Base-by-base conservation (phyloP, 495 filamentous ascomycete genomes). In the Pseudotulostoma volvatum region DNA sequence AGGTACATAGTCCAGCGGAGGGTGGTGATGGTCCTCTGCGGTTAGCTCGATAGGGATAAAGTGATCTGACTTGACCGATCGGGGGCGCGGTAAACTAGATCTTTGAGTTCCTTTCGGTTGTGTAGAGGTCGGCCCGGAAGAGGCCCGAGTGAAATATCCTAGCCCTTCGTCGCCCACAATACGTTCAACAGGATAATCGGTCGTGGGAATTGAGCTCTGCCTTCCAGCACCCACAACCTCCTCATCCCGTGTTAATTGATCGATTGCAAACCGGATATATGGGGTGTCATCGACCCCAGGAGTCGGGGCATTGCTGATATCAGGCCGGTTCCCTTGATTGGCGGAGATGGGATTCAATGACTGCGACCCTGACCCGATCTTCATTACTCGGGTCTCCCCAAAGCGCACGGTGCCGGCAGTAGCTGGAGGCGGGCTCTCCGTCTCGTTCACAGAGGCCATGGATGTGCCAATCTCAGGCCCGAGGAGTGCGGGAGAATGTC, bases 261-360 rank as follows among this genome's bases (percentile, higher is more conserved):
- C 75, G 35, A 84, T 75, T 25, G 79, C 79, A 51, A 79, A 82
- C 20, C 68, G 74, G 34, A 84, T 75, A 48, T 76, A 81, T 9
- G 77, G 76, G 20, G 71, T 76, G 51, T 80, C 72, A 44, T 82
- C 77, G 33, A 71, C 49, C 9, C 67, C 74, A 1, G 79, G 79
- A 1, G 79, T 79, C 1, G 73, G 64, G 19, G 67, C 61, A 38
- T 56, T 57, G 3, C 54, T 52, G 28, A 57, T 53, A 5, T 28
- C 23, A 11, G 23, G 23, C 23, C 5, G 5, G 23, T 28, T 40
- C 54, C 39, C 53, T 50, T 39, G 51, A 46, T 41, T 39, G 45
- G 36, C 34, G 50, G 31, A 37, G 33, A 34, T 35, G 38, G 38
- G 37, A 39, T 44, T 31, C 18, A 53, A 47, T 1, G 45, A 43